Conservation (phyloP, 768 basidiomycete species). For the Mycena epipterygia region DNA sequence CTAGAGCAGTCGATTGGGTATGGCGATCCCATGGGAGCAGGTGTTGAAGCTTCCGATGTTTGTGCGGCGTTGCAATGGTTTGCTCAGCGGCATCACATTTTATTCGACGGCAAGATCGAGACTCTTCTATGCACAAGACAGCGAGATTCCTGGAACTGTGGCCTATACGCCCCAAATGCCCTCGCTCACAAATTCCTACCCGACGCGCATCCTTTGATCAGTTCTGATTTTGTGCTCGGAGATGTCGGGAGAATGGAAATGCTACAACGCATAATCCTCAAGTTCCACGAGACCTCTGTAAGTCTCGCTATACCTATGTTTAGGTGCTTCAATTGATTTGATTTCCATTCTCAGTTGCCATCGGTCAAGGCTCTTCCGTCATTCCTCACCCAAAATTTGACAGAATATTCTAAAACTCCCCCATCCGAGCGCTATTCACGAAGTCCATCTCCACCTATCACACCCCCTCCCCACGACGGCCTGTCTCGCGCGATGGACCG, state of each 20-base stretch:
- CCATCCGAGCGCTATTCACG: neutral
- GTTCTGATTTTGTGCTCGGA: neutral
- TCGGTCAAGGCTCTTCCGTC: neutral
- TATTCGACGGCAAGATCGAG: too few species aligned
- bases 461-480: neutral
- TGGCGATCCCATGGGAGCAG: neutral
- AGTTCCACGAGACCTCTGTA: neutral
- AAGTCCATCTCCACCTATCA: neutral
- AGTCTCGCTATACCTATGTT: neutral
- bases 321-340: neutral
- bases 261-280: neutral
- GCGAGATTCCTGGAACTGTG: neutral
- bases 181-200: neutral
- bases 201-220: neutral
- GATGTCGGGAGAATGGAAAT: neutral
- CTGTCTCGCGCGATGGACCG: neutral
- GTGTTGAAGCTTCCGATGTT: neutral
- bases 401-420: neutral
- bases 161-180: neutral
- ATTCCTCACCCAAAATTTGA: neutral
- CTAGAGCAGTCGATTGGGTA: neutral
- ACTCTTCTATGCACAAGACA: neutral
- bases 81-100: neutral
- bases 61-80: slow-evolving; percentile 4
- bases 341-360: neutral